Conservation (phyloP, 768 basidiomycete genomes). For the Chlorophyllum brunneum region DNA sequence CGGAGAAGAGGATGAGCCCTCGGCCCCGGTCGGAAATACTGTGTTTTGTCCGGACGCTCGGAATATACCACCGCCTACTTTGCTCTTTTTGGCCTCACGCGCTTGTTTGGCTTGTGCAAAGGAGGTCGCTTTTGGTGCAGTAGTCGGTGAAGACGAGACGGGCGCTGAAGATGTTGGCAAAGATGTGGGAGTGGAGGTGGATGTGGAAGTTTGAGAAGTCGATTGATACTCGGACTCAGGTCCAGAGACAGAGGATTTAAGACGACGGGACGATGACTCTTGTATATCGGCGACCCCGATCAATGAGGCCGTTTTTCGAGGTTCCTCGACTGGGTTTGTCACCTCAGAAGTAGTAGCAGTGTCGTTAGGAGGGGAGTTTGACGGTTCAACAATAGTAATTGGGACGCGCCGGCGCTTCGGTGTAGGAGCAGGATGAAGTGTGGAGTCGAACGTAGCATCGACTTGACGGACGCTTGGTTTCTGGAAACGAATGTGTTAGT, state of each 20-base stretch:
- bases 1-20: neutral
- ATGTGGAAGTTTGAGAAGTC: neutral
- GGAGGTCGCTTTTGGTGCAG: conserved; percentile 29
- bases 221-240: conserved; percentile 1
- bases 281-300: conserved; percentile 14
- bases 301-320: neutral
- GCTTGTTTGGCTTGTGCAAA: conserved; percentile 59
- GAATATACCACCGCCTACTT: conserved; percentile 72
- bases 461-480: conserved; percentile 23
- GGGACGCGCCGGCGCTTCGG: conserved; percentile 58
- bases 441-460: conserved; percentile 14
- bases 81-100: conserved; percentile 43
- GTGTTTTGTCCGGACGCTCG: conserved; percentile 57
- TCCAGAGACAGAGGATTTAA: conserved; percentile 17
- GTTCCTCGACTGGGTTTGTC: neutral
- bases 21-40: conserved; percentile 39
- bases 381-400: conserved; percentile 52
- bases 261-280: conserved; percentile 23
- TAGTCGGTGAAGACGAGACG: conserved; percentile 4
- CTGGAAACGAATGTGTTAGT: conserved; percentile 13
- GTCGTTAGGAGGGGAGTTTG: neutral
- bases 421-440: conserved; percentile 13
- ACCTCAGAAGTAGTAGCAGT: neutral
- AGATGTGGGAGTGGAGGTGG: conserved; percentile 1
- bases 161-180: conserved; percentile 12